Percentiles rank a stretch among this genome's conserved stretches.
phyloP scores from a whole-genome alignment of 2,329 filamentous ascomycete species.

The Fusarium annulatum region DNA sequence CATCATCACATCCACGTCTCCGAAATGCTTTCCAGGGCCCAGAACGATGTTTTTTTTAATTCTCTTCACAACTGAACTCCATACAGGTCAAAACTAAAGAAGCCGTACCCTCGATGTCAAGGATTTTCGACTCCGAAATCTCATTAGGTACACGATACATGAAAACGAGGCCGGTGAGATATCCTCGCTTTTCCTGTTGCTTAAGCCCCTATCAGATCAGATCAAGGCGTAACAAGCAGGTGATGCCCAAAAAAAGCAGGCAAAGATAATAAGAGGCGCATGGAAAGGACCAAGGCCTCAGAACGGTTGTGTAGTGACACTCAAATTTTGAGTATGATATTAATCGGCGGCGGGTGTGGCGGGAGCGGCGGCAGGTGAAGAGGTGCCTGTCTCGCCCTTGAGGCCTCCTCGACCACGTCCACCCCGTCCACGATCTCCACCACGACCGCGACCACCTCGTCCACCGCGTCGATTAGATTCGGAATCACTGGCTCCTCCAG shows the following conservation, averaged over 20 bases:
- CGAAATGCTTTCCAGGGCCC: slow-evolving; percentile 37
- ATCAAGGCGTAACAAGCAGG: slow-evolving; percentile 37
- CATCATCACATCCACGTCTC: slow-evolving; percentile 34
- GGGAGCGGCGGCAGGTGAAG: slow-evolving; percentile 64
- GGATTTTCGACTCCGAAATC: slow-evolving; percentile 45
- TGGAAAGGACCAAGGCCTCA: slow-evolving; percentile 27
- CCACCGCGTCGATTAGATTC: slow-evolving; percentile 67
- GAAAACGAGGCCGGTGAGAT: slow-evolving; percentile 42
- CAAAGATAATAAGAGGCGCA: slow-evolving; percentile 28
- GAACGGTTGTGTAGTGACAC: slow-evolving; percentile 25
- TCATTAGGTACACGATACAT: slow-evolving; percentile 54
- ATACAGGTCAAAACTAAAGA: slow-evolving; percentile 49
- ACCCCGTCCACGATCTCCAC: slow-evolving; percentile 67
- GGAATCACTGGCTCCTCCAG: slow-evolving; percentile 78
- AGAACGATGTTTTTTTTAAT: slow-evolving; percentile 46
- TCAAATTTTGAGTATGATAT: slow-evolving; percentile 26
- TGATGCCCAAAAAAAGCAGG: slow-evolving; percentile 34
- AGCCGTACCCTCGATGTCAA: slow-evolving; percentile 46
- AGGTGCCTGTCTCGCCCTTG: slow-evolving; percentile 68
- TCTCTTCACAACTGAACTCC: slow-evolving; percentile 49
- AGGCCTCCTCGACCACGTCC: slow-evolving; percentile 66
- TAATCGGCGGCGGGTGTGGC: slow-evolving; percentile 60
- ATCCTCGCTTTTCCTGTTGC: slow-evolving; percentile 40
- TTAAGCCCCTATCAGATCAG: slow-evolving; percentile 34
- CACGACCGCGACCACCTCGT: slow-evolving; percentile 68